Base-by-base conservation (phyloP, 2,329 filamentous ascomycete species). In the Uncinocarpus reesii region DNA sequence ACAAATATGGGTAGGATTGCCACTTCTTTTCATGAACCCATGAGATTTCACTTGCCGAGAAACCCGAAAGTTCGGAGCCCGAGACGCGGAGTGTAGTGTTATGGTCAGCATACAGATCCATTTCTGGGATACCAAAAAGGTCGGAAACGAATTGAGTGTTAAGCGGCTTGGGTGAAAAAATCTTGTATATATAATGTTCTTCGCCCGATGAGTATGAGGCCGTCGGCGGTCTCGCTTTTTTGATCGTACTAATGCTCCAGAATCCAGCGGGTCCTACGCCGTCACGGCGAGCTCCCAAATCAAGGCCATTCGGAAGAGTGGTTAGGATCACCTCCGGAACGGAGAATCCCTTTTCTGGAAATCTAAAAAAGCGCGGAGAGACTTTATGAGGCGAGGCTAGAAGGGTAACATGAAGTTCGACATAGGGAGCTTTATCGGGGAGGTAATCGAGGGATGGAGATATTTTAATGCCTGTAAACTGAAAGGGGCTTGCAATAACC, bases 401-500 rank as follows among this genome's bases (percentile, higher is more conserved):
- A 0, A 96, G 77, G 0, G 90, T 96, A 45, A 95, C 90, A 60
- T 96, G 83, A 0, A 96, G 75, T 41, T 78, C 77, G 2, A 87
- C 85, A 62, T 95, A 98, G 0, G 86, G 84, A n/a, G 95, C 81
- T 38, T 77, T 65, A 55, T 92, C 84, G 1, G 93, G 87, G 3
- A 69, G 65, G 2, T 71, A 68, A 11, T 64, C 53, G 4, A 67
- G 58, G 0, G 67, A 63, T 10, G 68, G 62, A 1, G 64, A 62
- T 49, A 81, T 65, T 4, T 64, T 66, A 57, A 96, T 83, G 49
- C 77, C 72, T 48, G 86, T 80, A 63, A 82, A 93, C 59, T 98
- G 90, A 60, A 83, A 81, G 0, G 92, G 92, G 0, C 80, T 78
- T 2, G 92, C 87, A 21, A 98, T 75, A 51, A 98, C 74, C 16